phyloP scores from a whole-genome alignment of 805 yeast species.

The Zygosaccharomyces rouxii region DNA sequence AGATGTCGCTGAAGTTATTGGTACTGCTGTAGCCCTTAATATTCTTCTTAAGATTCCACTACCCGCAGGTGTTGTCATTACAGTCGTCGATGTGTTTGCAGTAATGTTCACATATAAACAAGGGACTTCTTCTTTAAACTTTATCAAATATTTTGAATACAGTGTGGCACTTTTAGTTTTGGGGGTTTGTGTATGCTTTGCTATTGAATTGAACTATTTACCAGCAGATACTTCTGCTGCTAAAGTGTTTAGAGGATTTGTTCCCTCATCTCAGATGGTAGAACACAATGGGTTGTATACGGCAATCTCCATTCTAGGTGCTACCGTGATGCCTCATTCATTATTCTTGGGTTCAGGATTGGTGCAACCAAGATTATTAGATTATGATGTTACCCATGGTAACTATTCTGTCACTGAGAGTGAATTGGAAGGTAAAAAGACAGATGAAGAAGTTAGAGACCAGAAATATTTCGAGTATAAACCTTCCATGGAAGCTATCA shows the following conservation, averaged over 20 bases:
- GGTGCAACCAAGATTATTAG: slow-evolving; percentile 78
- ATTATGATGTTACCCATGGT: slow-evolving; percentile 62
- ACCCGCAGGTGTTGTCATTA: slow-evolving; percentile 70
- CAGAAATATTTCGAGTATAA: slow-evolving; percentile 47
- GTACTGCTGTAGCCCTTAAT: slow-evolving; percentile 83
- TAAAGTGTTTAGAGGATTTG: slow-evolving; percentile 58
- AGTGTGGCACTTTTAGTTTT: slow-evolving; percentile 68
- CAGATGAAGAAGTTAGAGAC: slow-evolving; percentile 32
- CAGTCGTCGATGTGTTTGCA: slow-evolving; percentile 74
- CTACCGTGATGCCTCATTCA: slow-evolving; percentile 93
- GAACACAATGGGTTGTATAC: slow-evolving; percentile 64
- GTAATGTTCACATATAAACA: slow-evolving; percentile 77
- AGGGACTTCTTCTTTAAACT: slow-evolving; percentile 65
- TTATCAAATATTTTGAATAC: slow-evolving; percentile 69
- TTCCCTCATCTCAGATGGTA: slow-evolving; percentile 51
- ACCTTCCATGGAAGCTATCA: slow-evolving; percentile 71
- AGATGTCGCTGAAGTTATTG: slow-evolving; percentile 91
- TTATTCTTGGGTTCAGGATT: slow-evolving; percentile 80
- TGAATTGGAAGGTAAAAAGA: slow-evolving; percentile 10
- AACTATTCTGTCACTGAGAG: slow-evolving; percentile 34
- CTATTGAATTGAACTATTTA: slow-evolving; percentile 62
- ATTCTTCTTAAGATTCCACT: slow-evolving; percentile 72
- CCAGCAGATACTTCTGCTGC: slow-evolving; percentile 42
- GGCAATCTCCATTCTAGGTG: slow-evolving; percentile 81
- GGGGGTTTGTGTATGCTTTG: slow-evolving; percentile 74